Evolutionary conservation across 495 filamentous ascomycete genomes (phyloP), one percentile per base, ranked within the genome.

Genomic region (Rhizodiscina lignyota): DNA sequence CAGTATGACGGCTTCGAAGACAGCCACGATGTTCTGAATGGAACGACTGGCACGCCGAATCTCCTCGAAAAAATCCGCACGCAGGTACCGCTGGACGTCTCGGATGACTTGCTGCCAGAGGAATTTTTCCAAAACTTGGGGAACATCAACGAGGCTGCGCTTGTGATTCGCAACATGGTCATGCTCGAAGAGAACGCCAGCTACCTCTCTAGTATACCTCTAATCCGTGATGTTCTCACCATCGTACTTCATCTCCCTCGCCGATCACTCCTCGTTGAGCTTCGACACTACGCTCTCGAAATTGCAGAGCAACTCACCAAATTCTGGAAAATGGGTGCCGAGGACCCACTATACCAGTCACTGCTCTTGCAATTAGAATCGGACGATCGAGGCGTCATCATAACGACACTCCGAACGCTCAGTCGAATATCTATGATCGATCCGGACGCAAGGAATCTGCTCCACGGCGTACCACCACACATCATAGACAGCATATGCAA

Each of bases 161-260:
- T 96, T 23, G 80, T 91, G 18, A 62, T 96, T 34, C 69, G 91
- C 30, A 99, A 99, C 48, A 92, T 99, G 82, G 74, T 79, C 4
- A 74, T 94, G 52, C 63, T 92, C 17, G 64, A 72, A 19, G 85
- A 94, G 37, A 99, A 99, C 48, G 89, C 89, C 0, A 56, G 66
- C 18, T 87, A 81, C 45, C 66, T 93, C 35, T 71, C 84, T 5
- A 72, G 72, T 4, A 70, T 81, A 32, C 68, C 70, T 28, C 70
- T 74, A 4, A 54, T 89, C 18, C 72, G 79, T 49, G 83, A 92
- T 45, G 68, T 94, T 30, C 59, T 96, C 24, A 75, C 78, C 43
- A 76, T 94, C 39, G 62, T 80, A 18, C 61, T 94, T 28, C 79
- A 79, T 38, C 66, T 92, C 2, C 89, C 91, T 1, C 61, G 72